phyloP scores from a whole-genome alignment of 1,284 basidiomycete genomes.

The Ganoderma boninense region DNA sequence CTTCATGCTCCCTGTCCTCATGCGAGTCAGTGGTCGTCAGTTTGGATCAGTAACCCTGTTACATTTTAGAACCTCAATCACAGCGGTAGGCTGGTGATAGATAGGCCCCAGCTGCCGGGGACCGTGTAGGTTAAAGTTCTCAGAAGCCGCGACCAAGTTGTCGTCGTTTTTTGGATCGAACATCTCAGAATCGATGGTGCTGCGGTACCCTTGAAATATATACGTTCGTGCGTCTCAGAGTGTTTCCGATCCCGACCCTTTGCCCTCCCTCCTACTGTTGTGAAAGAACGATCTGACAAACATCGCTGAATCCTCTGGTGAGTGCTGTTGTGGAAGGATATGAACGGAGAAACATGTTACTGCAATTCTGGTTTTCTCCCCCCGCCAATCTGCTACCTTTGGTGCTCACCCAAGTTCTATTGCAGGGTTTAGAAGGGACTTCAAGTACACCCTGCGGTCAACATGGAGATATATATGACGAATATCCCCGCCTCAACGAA shows the following conservation, averaged over 20 bases:
- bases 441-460: not conserved
- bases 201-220: constrained; percentile 17
- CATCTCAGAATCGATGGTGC: constrained; percentile 7
- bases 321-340: not conserved
- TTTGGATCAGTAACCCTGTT: not conserved
- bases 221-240: not conserved
- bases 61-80: not conserved
- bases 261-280: too few species aligned
- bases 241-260: not conserved
- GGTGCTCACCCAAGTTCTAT: not conserved
- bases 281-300: not conserved
- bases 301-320: not conserved
- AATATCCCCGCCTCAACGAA: constrained; percentile 47
- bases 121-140: not conserved
- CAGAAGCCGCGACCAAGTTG: not conserved
- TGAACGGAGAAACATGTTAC: not conserved
- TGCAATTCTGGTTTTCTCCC: not conserved
- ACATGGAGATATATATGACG: constrained; percentile 47
- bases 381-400: not conserved
- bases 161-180: not conserved
- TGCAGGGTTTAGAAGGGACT: not conserved
- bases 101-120: not conserved
- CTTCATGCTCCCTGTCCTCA: not conserved
- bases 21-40: not conserved
- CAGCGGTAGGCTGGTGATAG: too few species aligned